These are phyloP conservation scores for Globisporangium ultimum DNA, from an alignment of 352 stramenopile species.

Conservation along the genomic window DNA sequence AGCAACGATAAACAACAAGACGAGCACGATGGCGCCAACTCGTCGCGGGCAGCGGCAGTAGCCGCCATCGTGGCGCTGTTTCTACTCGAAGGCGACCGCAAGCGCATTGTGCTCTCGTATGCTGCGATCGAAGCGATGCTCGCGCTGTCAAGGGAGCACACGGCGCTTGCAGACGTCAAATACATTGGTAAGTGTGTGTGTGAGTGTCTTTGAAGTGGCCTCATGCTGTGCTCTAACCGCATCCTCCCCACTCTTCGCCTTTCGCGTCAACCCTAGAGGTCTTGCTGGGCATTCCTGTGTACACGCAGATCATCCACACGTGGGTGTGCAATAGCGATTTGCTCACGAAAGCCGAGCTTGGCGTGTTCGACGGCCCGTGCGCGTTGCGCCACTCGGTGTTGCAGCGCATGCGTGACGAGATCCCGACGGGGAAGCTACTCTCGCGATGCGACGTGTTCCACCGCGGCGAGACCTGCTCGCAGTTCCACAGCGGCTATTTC, in stretches of 20 bases:
- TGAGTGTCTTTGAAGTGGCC: background rate
- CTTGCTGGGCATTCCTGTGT: slow-evolving; percentile 28
- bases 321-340: slow-evolving; percentile 59
- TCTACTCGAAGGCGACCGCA: slow-evolving; percentile 44
- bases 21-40: slow-evolving; percentile 9
- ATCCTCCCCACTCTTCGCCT: background rate
- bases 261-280: slow-evolving; percentile 25
- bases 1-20: background rate
- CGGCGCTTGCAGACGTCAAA: slow-evolving; percentile 29
- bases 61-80: slow-evolving; percentile 32
- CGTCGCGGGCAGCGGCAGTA: slow-evolving; percentile 37
- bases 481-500: slow-evolving; percentile 48
- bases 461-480: slow-evolving; percentile 29
- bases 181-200: slow-evolving; percentile 36
- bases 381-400: slow-evolving; percentile 28
- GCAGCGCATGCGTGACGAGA: slow-evolving; percentile 51
- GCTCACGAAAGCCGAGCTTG: slow-evolving; percentile 42
- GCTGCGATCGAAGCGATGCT: slow-evolving; percentile 43
- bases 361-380: slow-evolving; percentile 48
- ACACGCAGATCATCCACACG: slow-evolving; percentile 52
- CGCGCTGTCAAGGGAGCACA: slow-evolving; percentile 27
- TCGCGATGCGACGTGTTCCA: slow-evolving; percentile 69
- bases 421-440: slow-evolving; percentile 29
- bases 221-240: no score
- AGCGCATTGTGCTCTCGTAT: slow-evolving; percentile 47